Evolutionary conservation across 177 flowering plant genomes (phyloP).

Genomic region (Vitis hybrid): DNA sequence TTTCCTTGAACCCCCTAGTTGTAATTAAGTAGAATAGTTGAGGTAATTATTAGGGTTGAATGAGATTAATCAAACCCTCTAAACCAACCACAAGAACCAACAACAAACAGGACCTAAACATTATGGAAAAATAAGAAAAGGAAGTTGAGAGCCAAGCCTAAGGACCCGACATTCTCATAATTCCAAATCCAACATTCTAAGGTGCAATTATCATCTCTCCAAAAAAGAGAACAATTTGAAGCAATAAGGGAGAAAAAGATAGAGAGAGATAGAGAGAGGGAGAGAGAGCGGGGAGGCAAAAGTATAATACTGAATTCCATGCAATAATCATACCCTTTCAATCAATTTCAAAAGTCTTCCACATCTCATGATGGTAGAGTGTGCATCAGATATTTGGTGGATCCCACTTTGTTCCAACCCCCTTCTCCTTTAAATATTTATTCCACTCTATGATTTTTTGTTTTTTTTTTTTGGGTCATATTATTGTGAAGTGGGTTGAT

Average conservation of each 20-base stretch:
- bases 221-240: constrained; percentile 25
- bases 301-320: constrained; percentile 48
- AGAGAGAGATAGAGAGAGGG: constrained; percentile 8
- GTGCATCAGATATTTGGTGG: constrained; percentile 39
- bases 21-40: no score
- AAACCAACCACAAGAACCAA: no score
- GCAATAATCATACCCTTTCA: constrained; percentile 41
- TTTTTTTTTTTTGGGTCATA: no score
- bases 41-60: no score
- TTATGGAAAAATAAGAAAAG: constrained; percentile 10
- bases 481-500: no score
- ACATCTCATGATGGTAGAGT: constrained; percentile 32
- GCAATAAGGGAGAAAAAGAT: constrained; percentile 25
- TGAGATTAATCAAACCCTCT: no score
- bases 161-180: constrained; percentile 43
- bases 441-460: no score
- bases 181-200: constrained; percentile 33
- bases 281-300: not conserved
- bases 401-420: constrained; percentile 15
- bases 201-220: constrained; percentile 25
- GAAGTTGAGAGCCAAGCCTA: not conserved
- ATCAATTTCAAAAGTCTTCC: constrained; percentile 31
- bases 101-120: not conserved
- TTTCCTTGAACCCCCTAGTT: no score
- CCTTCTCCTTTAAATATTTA: no score